phyloP scores from a whole-genome alignment of 768 basidiomycete genomes.

The Terana coerulea region DNA sequence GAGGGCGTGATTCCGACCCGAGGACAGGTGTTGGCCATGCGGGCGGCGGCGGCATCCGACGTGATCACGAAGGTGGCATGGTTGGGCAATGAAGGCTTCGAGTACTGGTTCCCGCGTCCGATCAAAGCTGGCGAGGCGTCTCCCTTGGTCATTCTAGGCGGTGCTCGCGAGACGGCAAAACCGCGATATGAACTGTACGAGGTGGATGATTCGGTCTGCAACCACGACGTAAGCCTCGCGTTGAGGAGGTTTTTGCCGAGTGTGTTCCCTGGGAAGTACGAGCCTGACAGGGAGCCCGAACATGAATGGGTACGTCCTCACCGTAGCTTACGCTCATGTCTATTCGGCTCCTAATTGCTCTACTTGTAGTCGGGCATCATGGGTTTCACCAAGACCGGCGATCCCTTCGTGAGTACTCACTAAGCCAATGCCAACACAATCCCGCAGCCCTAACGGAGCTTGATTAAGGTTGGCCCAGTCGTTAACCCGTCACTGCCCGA shows the following conservation, averaged over 20 bases:
- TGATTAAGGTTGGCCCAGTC: slow-evolving; percentile 59
- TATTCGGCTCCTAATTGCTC: not conserved
- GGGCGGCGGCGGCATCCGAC: slow-evolving; percentile 36
- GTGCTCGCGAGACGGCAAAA: slow-evolving; percentile 46
- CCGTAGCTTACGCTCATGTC: not conserved
- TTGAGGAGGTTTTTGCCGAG: slow-evolving; percentile 59
- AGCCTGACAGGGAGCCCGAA: slow-evolving; percentile 48
- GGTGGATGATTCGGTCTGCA: slow-evolving; percentile 55
- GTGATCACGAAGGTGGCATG: slow-evolving; percentile 43
- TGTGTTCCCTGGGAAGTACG: slow-evolving; percentile 53
- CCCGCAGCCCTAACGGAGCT: not conserved
- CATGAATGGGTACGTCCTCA: slow-evolving; percentile 70
- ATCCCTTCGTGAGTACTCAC: slow-evolving; percentile 60
- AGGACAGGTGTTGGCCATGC: slow-evolving; percentile 56
- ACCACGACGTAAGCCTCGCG: slow-evolving; percentile 40
- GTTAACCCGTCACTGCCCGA: slow-evolving; percentile 24
- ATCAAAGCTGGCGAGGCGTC: slow-evolving; percentile 25
- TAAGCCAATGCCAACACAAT: too few relatives aligned
- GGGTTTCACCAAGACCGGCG: slow-evolving; percentile 59
- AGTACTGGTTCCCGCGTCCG: slow-evolving; percentile 85
- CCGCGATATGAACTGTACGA: slow-evolving; percentile 47
- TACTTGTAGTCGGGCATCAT: slow-evolving; percentile 71
- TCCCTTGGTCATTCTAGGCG: slow-evolving; percentile 72
- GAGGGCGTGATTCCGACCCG: slow-evolving; percentile 64
- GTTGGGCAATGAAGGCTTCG: slow-evolving; percentile 45